Conservation (phyloP, 345 rosid genomes). For the Lepidium didymum region DNA sequence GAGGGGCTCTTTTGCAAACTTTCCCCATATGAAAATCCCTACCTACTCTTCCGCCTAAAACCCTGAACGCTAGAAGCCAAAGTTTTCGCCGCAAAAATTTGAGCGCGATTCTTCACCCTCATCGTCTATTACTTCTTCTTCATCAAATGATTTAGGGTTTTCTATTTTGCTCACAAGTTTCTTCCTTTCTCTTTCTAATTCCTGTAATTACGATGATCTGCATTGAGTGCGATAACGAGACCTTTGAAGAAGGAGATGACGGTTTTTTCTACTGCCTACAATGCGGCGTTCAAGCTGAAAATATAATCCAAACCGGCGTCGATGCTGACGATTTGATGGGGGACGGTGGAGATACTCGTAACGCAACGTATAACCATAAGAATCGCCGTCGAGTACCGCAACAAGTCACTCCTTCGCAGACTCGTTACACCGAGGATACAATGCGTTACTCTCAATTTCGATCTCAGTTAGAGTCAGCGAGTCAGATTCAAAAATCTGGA, state of each 20-base stretch:
- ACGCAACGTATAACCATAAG: constrained; percentile 35
- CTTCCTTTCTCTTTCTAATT: not conserved
- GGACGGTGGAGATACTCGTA: constrained; percentile 34
- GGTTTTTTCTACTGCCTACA: constrained; percentile 52
- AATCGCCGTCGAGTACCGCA: constrained; percentile 23
- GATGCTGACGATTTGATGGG: constrained; percentile 52
- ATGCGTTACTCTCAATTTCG: constrained; percentile 36
- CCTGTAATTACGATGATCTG: constrained; percentile 22
- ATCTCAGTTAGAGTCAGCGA: constrained; percentile 23
- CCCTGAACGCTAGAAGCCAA: not conserved
- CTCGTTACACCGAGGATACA: constrained; percentile 4
- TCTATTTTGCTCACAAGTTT: not conserved
- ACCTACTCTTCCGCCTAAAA: not conserved
- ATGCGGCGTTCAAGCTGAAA: constrained; percentile 42
- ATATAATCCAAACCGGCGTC: constrained; percentile 47
- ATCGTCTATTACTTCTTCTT: not conserved
- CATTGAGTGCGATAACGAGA: constrained; percentile 41
- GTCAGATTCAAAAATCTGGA: not conserved
- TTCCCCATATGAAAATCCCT: not conserved
- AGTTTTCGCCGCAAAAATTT: not conserved
- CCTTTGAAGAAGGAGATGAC: constrained; percentile 38
- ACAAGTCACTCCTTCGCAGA: constrained; percentile 15
- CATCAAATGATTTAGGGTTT: not conserved
- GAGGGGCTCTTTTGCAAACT: not conserved
- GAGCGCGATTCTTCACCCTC: not conserved